Evolutionary conservation across 192 early-diverging fungal genomes (phyloP).

Genomic region (Backusella sp.): DNA sequence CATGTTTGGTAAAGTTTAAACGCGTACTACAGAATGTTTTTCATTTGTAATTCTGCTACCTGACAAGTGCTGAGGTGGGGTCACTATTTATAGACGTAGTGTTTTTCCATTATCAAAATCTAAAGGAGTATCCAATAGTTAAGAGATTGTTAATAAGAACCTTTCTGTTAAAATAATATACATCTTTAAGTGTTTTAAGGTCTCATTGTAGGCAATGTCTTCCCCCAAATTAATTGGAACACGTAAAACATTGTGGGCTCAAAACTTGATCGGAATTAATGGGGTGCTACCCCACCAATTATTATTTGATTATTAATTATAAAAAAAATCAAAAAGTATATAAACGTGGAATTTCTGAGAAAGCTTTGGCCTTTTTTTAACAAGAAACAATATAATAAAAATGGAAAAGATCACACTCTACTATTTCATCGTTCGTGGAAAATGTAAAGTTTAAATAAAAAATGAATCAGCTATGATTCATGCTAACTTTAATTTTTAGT

Average conservation of each 20-base stretch:
- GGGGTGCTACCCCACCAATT: neutral
- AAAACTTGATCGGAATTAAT: neutral
- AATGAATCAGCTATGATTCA: neutral
- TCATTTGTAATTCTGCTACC: neutral
- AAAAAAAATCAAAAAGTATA: neutral
- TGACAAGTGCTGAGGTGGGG: neutral
- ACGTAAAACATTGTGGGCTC: neutral
- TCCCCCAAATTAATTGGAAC: neutral
- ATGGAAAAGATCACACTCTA: neutral
- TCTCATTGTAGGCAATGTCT: neutral
- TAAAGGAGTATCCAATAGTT: neutral
- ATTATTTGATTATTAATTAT: conserved; percentile 1
- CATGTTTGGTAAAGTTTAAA: neutral
- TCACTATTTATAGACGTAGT: neutral
- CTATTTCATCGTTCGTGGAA: neutral
- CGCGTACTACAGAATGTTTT: neutral
- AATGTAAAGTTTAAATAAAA: neutral
- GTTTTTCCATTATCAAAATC: neutral
- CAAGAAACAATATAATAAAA: neutral
- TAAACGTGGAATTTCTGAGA: neutral
- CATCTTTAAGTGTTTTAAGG: neutral
- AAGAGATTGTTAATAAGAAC: neutral
- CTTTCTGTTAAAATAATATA: neutral
- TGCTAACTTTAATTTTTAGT: neutral
- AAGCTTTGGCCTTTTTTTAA: neutral